Conservation (phyloP, 768 basidiomycete genomes). For the Rhizopogon roseolus region DNA sequence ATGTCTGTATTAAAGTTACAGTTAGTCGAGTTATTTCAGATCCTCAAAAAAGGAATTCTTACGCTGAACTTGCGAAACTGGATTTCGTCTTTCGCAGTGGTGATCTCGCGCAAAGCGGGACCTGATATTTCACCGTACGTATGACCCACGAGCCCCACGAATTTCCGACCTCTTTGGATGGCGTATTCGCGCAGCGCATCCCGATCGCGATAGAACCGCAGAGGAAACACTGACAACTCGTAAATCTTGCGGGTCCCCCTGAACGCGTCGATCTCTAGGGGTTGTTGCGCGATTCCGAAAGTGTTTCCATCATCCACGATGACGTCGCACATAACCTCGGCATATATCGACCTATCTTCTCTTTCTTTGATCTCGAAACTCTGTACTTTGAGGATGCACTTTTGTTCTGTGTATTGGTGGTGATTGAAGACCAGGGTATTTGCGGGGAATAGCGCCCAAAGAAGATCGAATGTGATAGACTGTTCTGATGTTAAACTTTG, state of each 20-base stretch:
- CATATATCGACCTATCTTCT: neutral
- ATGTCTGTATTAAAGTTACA: neutral
- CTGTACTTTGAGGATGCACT: neutral
- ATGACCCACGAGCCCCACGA: neutral
- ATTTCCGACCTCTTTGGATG: neutral
- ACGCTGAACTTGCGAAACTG: neutral
- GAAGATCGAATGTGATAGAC: slow-evolving; percentile 24
- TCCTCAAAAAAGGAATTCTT: neutral
- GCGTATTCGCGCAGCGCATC: neutral
- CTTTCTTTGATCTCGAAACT: neutral
- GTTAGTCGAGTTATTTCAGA: neutral
- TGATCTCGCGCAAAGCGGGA: neutral
- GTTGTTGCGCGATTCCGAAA: neutral
- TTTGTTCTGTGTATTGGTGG: neutral
- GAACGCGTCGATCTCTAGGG: neutral
- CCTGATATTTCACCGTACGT: neutral
- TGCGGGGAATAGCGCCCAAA: slow-evolving; percentile 25
- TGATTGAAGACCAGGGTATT: slow-evolving; percentile 14
- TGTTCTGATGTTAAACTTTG: slow-evolving; percentile 4
- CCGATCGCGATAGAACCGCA: neutral
- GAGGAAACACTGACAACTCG: neutral
- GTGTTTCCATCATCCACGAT: neutral
- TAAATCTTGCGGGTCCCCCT: neutral
- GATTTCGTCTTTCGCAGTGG: neutral
- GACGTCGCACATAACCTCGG: neutral